Evolutionary conservation across 129 eudicot genomes (phyloP).

Genomic region (Mikania micrantha): DNA sequence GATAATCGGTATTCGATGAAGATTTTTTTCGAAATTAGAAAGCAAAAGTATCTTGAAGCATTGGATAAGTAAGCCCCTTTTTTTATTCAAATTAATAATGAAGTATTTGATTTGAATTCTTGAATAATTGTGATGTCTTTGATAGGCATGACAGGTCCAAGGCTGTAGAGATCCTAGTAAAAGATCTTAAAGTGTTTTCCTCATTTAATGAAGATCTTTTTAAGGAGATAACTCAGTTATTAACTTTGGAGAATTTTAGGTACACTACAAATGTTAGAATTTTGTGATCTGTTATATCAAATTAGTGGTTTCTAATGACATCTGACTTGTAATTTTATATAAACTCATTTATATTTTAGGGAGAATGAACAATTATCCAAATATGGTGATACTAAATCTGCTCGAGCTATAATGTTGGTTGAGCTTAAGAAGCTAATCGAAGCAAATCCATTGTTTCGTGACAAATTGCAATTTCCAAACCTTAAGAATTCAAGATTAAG

Average conservation of each 20-base stretch:
- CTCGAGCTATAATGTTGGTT: conserved; percentile 83
- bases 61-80: conserved; percentile 68
- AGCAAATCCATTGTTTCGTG: conserved; percentile 88
- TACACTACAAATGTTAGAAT: conserved; percentile 13
- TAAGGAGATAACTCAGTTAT: conserved; percentile 82
- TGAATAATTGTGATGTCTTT: background rate
- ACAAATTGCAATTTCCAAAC: conserved; percentile 74
- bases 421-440: conserved; percentile 85
- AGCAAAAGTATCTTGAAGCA: conserved; percentile 97
- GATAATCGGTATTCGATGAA: conserved; percentile 9
- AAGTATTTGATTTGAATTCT: background rate
- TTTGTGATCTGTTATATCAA: background rate
- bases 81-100: background rate
- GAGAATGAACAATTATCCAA: conserved; percentile 85
- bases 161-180: conserved; percentile 81
- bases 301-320: background rate
- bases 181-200: conserved; percentile 91
- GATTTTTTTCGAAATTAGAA: conserved; percentile 76
- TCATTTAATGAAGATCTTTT: conserved; percentile 86
- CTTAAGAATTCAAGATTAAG: conserved; percentile 81
- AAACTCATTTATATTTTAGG: conserved; percentile 35
- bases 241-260: conserved; percentile 87
- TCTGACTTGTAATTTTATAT: background rate
- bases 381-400: conserved; percentile 91
- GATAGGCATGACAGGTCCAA: conserved; percentile 77